phyloP scores from a whole-genome alignment of 75 land plant species.

The Adiantum capillusveneris region DNA sequence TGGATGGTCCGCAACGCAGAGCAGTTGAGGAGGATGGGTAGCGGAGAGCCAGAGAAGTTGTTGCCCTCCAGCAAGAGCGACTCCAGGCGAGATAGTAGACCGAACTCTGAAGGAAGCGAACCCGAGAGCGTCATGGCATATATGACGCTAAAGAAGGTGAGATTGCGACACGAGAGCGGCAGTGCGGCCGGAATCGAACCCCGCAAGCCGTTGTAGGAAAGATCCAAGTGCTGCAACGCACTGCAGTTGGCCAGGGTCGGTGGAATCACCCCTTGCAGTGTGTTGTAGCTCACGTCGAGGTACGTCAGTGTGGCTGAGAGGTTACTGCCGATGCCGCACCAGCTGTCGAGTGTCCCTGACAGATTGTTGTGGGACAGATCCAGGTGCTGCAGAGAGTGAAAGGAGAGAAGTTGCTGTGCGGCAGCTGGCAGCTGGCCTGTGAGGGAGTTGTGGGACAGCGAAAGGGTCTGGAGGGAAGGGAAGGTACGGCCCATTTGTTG shows the following conservation, averaged over 20 bases:
- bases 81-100: not conserved
- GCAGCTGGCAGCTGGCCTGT: conserved; percentile 38
- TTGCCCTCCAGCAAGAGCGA: conserved; percentile 1
- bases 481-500: conserved; percentile 20
- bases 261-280: conserved; percentile 48
- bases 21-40: not conserved
- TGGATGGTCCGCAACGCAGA: conserved; percentile 1
- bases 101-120: not conserved
- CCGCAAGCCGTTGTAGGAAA: conserved; percentile 48
- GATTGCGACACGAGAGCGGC: not conserved
- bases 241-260: conserved; percentile 32
- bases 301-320: conserved; percentile 22
- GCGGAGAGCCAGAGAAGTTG: not conserved
- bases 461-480: conserved; percentile 22
- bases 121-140: not conserved
- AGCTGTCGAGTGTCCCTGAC: conserved; percentile 26
- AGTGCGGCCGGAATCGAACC: conserved; percentile 62
- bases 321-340: conserved; percentile 11
- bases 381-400: conserved; percentile 35
- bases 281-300: conserved; percentile 39
- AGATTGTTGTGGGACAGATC: conserved; percentile 62
- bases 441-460: conserved; percentile 47
- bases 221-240: conserved; percentile 24
- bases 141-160: not conserved
- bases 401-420: conserved; percentile 13